Conservation (phyloP, 1,139 yeast species). For the Geotrichum carabidarum region DNA sequence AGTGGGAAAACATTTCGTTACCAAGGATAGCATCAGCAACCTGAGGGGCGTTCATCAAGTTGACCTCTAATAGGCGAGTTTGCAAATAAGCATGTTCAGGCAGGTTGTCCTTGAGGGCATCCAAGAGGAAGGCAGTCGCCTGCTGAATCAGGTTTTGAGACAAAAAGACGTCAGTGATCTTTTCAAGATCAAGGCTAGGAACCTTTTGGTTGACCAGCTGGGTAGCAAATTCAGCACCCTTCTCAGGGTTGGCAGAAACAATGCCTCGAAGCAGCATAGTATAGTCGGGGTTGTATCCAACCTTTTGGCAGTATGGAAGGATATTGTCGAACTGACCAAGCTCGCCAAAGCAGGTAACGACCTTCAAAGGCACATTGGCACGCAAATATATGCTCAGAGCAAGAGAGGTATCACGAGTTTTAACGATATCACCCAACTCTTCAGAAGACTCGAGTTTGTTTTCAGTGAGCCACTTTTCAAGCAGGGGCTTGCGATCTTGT, state of each 20-base stretch:
- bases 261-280: constrained; percentile 85
- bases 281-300: constrained; percentile 83
- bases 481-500: constrained; percentile 88
- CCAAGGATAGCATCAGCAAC: constrained; percentile 98
- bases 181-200: constrained; percentile 69
- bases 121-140: constrained; percentile 96
- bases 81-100: constrained; percentile 96
- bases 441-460: constrained; percentile 91
- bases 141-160: constrained; percentile 93
- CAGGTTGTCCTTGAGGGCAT: constrained; percentile 87
- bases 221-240: constrained; percentile 95
- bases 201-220: constrained; percentile 64
- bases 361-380: constrained; percentile 81
- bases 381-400: constrained; percentile 90
- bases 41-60: constrained; percentile 93
- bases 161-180: constrained; percentile 87
- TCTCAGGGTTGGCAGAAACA: constrained; percentile 88
- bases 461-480: constrained; percentile 95
- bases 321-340: constrained; percentile 95
- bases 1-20: constrained; percentile 91
- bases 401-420: constrained; percentile 76
- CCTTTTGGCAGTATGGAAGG: constrained; percentile 87
- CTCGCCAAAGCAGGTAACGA: constrained; percentile 88
- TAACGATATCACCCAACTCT: constrained; percentile 93
- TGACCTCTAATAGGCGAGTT: constrained; percentile 91